These are phyloP conservation scores for Colletotrichum theobromicola DNA, from an alignment of 2,329 filamentous ascomycete genomes.

Conservation along the genomic window DNA sequence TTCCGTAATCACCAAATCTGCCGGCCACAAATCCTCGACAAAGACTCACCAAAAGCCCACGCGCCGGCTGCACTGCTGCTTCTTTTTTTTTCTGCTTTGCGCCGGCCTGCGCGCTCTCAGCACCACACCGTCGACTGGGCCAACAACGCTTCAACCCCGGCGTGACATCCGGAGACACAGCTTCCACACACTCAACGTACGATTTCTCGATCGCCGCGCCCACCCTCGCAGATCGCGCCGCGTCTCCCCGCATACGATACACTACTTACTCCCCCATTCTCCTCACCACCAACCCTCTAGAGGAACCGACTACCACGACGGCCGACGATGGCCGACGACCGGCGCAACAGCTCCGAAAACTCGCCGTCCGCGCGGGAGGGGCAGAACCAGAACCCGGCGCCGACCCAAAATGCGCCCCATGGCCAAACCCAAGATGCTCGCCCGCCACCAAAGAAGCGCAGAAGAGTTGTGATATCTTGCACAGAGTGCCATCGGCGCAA, in stretches of 20 bases:
- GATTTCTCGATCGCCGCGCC: not conserved
- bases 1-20: conserved; percentile 10
- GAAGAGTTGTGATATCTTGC: conserved; percentile 66
- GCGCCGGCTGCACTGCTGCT: not conserved
- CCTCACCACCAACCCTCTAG: not conserved
- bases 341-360: conserved; percentile 7
- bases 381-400: not conserved
- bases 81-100: not conserved
- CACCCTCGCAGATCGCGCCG: not conserved
- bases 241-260: not conserved
- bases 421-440: conserved; percentile 23
- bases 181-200: not conserved
- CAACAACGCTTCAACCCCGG: not conserved
- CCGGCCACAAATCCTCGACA: not conserved
- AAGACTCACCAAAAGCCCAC: not conserved
- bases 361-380: conserved; percentile 2
- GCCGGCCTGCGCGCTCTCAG: not conserved
- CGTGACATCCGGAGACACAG: not conserved
- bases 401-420: not conserved
- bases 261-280: not conserved
- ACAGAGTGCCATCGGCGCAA: conserved; percentile 70
- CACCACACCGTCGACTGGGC: not conserved
- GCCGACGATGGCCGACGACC: conserved; percentile 13
- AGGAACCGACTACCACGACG: not conserved
- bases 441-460: conserved; percentile 58